Base-by-base conservation (phyloP, 2,329 filamentous ascomycete genomes). In the Colletotrichum liriopes region DNA sequence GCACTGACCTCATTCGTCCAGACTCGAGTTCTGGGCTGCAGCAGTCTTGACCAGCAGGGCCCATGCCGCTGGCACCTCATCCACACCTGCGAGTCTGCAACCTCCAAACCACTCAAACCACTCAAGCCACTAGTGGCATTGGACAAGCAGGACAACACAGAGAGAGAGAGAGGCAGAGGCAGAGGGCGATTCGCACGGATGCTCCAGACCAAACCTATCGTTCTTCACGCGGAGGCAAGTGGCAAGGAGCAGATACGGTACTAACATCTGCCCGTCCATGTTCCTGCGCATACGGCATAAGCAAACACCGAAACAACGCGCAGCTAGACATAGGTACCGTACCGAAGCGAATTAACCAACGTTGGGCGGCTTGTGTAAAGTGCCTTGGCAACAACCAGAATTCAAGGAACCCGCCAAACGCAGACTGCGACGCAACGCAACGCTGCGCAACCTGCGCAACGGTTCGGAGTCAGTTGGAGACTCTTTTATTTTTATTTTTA, bases 41-140 rank as follows among this genome's bases (percentile, higher is more conserved):
- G 70, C 66, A 65, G 54, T 65, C 43, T 47, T 70, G 70, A 65
- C 65, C 65, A 64, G 59, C 65, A 70, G 60, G 66, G 66, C 52
- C 70, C 66, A 70, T 72, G 65, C 55, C 65, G 65, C 70, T 69
- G 70, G 69, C 69, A 72, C 65, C 59, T 39, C 58, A 26, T 68
- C 65, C 58, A 63, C 58, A 67, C 55, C 59, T 72, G 65, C 45
- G 47, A 32, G 26, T n/a, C 32, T 32, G 16, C 52, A 5, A 11
- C 45, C 14, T 47, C 20, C 20, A 26, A 52, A 56, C 54, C 23
- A 16, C 18, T 29, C 23, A 45, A 45, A 45, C 43, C 35, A 29
- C 37, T 45, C 43, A 18, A 41, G 18, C 45, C 41, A 41, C 56
- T 35, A 52, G 51, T 35, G 65, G 65, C 26, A 61, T 45, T 49